These are phyloP conservation scores for Saposhnikovia divaricata DNA, from an alignment of 129 eudicot species.

Conservation along the genomic window DNA sequence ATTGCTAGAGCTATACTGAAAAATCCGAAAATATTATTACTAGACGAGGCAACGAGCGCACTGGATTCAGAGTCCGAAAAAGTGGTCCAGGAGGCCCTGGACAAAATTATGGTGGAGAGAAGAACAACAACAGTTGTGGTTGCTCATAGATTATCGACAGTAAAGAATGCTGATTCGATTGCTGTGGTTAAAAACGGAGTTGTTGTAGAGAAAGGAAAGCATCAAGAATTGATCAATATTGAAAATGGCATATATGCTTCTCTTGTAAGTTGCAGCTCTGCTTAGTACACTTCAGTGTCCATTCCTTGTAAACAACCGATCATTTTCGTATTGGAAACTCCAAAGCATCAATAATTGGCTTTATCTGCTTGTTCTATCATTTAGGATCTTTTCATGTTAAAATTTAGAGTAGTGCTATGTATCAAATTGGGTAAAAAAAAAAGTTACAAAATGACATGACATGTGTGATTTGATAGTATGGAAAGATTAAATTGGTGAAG, in stretches of 20 bases:
- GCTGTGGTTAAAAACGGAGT: constrained; percentile 27
- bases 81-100: constrained; percentile 31
- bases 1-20: constrained; percentile 35
- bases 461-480: too few species aligned
- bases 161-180: constrained; percentile 24
- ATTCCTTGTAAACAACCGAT: not conserved
- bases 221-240: constrained; percentile 18
- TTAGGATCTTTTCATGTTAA: too few species aligned
- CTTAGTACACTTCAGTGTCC: not conserved
- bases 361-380: not conserved
- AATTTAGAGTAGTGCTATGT: too few species aligned
- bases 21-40: constrained; percentile 26
- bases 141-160: constrained; percentile 32
- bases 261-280: constrained; percentile 12
- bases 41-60: constrained; percentile 42
- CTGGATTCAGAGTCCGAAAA: constrained; percentile 33
- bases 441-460: too few species aligned
- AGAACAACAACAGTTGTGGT: constrained; percentile 22
- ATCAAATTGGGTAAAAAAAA: too few species aligned
- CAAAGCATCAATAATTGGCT: not conserved
- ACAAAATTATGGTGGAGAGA: constrained; percentile 23
- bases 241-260: constrained; percentile 28
- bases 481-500: too few species aligned
- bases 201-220: constrained; percentile 32
- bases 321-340: not conserved